Percentiles rank a stretch among this genome's conserved stretches.
These are phyloP conservation scores for Gaeumannomyces tritici DNA, from an alignment of 2,329 filamentous ascomycete genomes.

Conservation along the genomic window DNA sequence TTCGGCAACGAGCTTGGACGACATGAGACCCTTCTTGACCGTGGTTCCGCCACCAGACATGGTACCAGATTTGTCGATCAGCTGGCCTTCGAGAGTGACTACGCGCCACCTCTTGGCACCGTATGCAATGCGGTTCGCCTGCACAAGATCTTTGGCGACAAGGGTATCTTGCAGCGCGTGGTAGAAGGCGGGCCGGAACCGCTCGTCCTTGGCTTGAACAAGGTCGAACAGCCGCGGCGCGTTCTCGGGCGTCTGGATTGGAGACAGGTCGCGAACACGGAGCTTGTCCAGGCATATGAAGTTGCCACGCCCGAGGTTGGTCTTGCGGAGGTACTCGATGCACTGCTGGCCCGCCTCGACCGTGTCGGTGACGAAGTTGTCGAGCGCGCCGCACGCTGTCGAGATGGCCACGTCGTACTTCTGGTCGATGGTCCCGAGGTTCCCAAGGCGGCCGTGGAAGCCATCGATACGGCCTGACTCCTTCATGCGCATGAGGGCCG, in stretches of 20 bases:
- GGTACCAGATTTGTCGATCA: slow-evolving; percentile 96
- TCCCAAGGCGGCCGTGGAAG: slow-evolving; percentile 90
- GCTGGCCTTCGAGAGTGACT: slow-evolving; percentile 86
- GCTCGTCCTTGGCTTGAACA: slow-evolving; percentile 78
- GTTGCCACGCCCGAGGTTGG: slow-evolving; percentile 90
- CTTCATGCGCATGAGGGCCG: slow-evolving; percentile 85
- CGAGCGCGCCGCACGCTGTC: slow-evolving; percentile 80
- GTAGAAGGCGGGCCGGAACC: slow-evolving; percentile 85
- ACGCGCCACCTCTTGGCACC: slow-evolving; percentile 91
- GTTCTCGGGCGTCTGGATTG: slow-evolving; percentile 81
- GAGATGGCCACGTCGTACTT: slow-evolving; percentile 98
- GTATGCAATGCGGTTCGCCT: slow-evolving; percentile 95
- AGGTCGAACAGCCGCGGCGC: slow-evolving; percentile 90
- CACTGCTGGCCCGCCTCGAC: slow-evolving; percentile 96
- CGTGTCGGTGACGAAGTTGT: slow-evolving; percentile 95
- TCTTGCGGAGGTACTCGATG: slow-evolving; percentile 95
- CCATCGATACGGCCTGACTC: slow-evolving; percentile 95
- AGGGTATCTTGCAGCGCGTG: slow-evolving; percentile 92
- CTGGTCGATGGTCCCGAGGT: slow-evolving; percentile 85
- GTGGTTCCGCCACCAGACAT: slow-evolving; percentile 96
- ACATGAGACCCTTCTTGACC: slow-evolving; percentile 90
- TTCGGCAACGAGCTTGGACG: slow-evolving; percentile 83
- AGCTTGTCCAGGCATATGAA: slow-evolving; percentile 94
- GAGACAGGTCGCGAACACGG: slow-evolving; percentile 64
- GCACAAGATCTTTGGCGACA: slow-evolving; percentile 84